phyloP scores from a whole-genome alignment of 805 yeast genomes.

The Hermanozyma aechmeae region DNA sequence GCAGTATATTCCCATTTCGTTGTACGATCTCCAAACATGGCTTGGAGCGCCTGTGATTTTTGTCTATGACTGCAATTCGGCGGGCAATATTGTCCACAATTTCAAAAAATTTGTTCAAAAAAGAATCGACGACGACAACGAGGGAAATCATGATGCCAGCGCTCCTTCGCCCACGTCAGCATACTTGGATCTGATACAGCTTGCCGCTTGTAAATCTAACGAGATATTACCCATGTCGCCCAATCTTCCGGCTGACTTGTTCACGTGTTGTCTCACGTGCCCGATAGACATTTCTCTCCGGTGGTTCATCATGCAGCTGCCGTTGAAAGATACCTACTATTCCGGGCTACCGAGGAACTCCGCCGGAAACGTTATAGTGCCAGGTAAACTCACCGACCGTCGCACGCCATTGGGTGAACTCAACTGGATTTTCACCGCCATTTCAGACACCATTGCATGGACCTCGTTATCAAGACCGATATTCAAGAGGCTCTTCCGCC shows the following conservation, averaged over 20 bases:
- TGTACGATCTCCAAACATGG: slow-evolving; percentile 96
- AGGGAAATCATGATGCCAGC: slow-evolving; percentile 39
- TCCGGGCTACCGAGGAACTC: slow-evolving; percentile 36
- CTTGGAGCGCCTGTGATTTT: slow-evolving; percentile 94
- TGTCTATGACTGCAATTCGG: slow-evolving; percentile 90
- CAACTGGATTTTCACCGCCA: slow-evolving; percentile 96
- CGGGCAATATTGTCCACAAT: slow-evolving; percentile 86
- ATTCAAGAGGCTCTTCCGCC: slow-evolving; percentile 85
- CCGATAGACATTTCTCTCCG: slow-evolving; percentile 91
- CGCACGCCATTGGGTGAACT: slow-evolving; percentile 93
- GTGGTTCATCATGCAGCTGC: slow-evolving; percentile 85
- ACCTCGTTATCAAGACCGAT: slow-evolving; percentile 79
- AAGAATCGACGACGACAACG: slow-evolving; percentile 78
- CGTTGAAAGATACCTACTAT: slow-evolving; percentile 45
- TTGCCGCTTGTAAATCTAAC: slow-evolving; percentile 85
- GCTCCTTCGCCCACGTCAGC: slow-evolving; percentile 58
- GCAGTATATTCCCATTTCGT: slow-evolving; percentile 91
- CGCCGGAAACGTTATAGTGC: slow-evolving; percentile 58
- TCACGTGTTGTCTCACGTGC: slow-evolving; percentile 90
- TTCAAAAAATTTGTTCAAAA: slow-evolving; percentile 86
- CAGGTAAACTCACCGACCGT: slow-evolving; percentile 87
- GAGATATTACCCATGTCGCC: slow-evolving; percentile 91
- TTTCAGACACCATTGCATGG: slow-evolving; percentile 98
- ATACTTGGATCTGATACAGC: slow-evolving; percentile 80
- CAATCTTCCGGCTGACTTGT: slow-evolving; percentile 88